Base-by-base conservation (phyloP, 495 filamentous ascomycete species). In the Neurospora sp. region DNA sequence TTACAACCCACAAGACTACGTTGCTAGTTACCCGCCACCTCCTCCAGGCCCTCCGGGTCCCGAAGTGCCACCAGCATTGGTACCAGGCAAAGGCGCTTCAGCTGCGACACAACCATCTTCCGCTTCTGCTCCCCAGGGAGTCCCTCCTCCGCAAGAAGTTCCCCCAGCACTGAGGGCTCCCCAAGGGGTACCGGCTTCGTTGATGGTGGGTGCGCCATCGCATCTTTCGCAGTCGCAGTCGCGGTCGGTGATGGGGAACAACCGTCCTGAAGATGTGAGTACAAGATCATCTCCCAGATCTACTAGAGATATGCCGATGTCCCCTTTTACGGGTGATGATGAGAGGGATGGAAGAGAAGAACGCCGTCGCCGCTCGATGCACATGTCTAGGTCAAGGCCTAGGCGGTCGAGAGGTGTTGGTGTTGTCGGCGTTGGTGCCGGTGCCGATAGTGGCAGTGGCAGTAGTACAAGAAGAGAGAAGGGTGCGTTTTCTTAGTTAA, bases 221-320 rank as follows among this genome's bases (percentile, higher is more conserved):
- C 54, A 66, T 16, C 6, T 16, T 16, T 66, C 54, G 23, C 54
- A 66, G 54, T 66, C 54, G 54, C 54, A 66, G 54, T 66, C 54
- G 54, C 54, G 35, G 54, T 66, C 54, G 54, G 54, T 66, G 12
- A 66, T 42, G 69, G 31, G 31, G 70, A 75, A 76, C 75, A 75
- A 76, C 75, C 70, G 78, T 41, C 78, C 78, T 77, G 78, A 80
- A 77, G 74, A 82, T 80, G 81, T 82, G 81, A 82, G 81, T 82
- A 66, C 12, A 77, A 76, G n/a, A 78, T 81, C 78, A 78, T 81
- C 78, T 77, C 76, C 76, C 76, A 76, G 73, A 77, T 54, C 70
- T 74, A 74, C 70, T 74, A 74, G 78, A 75, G 71, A 38, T 74
- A 69, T 73, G 54, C 1, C 71, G 73, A 70, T 48, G 73, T 74